Conservation (phyloP, 768 basidiomycete species). For the Stropharia rugosoannulata region DNA sequence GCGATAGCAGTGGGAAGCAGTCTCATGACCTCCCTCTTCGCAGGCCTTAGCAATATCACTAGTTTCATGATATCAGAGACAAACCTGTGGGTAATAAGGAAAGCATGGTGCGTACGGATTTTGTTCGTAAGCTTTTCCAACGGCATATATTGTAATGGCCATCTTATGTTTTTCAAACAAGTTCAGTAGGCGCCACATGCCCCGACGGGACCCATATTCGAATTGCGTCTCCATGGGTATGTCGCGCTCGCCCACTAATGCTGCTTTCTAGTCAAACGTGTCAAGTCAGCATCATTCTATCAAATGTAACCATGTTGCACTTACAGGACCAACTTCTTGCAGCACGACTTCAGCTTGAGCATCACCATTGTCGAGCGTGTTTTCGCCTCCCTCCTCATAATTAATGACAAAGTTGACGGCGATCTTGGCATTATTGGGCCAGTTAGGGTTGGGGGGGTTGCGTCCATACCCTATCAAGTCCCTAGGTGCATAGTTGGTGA, state of each 20-base stretch:
- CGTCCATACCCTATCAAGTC: slow-evolving; percentile 16
- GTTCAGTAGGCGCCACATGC: slow-evolving; percentile 18
- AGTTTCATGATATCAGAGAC: neutral
- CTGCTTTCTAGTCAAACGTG: slow-evolving; percentile 5
- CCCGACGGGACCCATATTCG: slow-evolving; percentile 17
- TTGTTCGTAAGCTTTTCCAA: slow-evolving; percentile 15
- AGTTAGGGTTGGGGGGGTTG: slow-evolving; percentile 16
- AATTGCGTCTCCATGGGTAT: slow-evolving; percentile 18
- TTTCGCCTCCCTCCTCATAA: slow-evolving; percentile 19
- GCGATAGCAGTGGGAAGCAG: slow-evolving; percentile 18
- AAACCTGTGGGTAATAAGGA: too few species aligned
- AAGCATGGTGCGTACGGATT: slow-evolving; percentile 9
- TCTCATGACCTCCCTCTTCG: slow-evolving; percentile 16
- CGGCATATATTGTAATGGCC: slow-evolving; percentile 14
- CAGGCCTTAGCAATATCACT: slow-evolving; percentile 15
- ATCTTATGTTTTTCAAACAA: slow-evolving; percentile 17
- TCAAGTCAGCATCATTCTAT: neutral
- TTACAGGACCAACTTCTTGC: slow-evolving; percentile 14
- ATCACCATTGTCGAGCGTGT: slow-evolving; percentile 16
- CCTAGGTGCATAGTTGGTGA: slow-evolving; percentile 13
- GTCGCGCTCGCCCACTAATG: slow-evolving; percentile 13
- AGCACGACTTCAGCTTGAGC: slow-evolving; percentile 12
- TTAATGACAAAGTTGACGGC: slow-evolving; percentile 19
- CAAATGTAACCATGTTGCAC: neutral
- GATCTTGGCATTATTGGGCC: slow-evolving; percentile 17